Evolutionary conservation across 371 early-diverging fungal species (phyloP), one percentile per base, ranked within the genome.

Genomic region (Globomyces sp.): DNA sequence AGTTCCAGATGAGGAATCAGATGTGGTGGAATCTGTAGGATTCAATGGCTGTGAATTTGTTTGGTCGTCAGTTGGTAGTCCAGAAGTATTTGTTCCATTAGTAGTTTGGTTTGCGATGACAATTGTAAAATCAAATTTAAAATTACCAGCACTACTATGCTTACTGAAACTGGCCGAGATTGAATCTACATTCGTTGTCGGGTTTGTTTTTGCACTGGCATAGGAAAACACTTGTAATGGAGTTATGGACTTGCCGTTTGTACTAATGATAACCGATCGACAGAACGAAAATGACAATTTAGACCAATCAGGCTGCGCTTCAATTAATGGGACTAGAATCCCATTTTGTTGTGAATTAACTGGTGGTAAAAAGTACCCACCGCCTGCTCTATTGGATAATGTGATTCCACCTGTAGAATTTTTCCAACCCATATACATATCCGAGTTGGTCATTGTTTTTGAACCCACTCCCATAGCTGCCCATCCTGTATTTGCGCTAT

Each of bases 381-480:
- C 40, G 34, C 55, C 55, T 37, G 4, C 39, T 8, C 9, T 24
- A 37, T 63, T 63, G 41, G 45, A 48, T 8, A 60, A 34, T 8
- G 60, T 60, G 9, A 47, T 34, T 8, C 60, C 48, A 13, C 57
- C 47, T 3, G 61, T 52, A 5, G 68, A 59, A 46, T 68, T 68
- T 10, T 13, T n/a, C 68, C 69, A 72, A 0, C 72, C 72, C 24
- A 72, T 61, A 24, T 68, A 46, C 36, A 67, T 68, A 44, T 68
- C 68, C 36, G 60, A 65, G 39, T 57, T 50, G 1, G 34, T 57
- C 72, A 72, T 72, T 46, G 49, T 50, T 9, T 6, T 49, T 34
- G 52, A 43, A 3, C 72, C 72, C 5, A 68, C 65, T 37, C 72
- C 67, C 13, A 72, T 42, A 13, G 60, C 72, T 11, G 47, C 67